Percentiles rank a stretch among this genome's conserved stretches.
phyloP scores from a whole-genome alignment of 208 protist genomes.

The Leishmania turanica region DNA sequence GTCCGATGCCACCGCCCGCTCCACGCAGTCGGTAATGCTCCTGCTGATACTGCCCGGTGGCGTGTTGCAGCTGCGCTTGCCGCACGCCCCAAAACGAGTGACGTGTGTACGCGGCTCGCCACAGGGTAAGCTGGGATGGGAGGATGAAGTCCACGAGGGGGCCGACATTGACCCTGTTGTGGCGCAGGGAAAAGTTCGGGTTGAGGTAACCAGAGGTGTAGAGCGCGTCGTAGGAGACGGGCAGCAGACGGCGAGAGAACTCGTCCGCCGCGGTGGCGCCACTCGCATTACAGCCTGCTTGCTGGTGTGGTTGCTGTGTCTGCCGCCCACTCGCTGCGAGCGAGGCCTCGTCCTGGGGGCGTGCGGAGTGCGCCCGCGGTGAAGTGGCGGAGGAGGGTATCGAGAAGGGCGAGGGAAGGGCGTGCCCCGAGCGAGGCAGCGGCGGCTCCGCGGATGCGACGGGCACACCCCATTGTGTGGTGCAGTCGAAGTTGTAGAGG shows the following conservation, averaged over 20 bases:
- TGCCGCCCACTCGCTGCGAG: background rate
- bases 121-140: constrained; percentile 31
- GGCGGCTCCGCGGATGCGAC: background rate
- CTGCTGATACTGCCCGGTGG: constrained; percentile 11
- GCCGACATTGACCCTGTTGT: constrained; percentile 46
- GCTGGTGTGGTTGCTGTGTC: background rate
- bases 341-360: background rate
- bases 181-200: constrained; percentile 46
- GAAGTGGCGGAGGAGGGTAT: background rate
- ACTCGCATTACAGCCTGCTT: background rate
- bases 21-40: background rate
- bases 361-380: background rate
- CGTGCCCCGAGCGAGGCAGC: background rate
- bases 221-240: constrained; percentile 47
- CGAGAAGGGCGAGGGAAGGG: background rate
- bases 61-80: constrained; percentile 31
- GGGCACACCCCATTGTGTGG: constrained; percentile 13
- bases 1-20: background rate
- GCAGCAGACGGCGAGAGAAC: constrained; percentile 35
- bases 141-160: constrained; percentile 51
- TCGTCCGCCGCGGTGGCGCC: background rate
- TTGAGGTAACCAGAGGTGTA: constrained; percentile 50
- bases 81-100: constrained; percentile 46
- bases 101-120: constrained; percentile 46
- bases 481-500: constrained; percentile 30